These are phyloP conservation scores for Malus sylvestris DNA, from an alignment of 306 rosid species.

Conservation along the genomic window DNA sequence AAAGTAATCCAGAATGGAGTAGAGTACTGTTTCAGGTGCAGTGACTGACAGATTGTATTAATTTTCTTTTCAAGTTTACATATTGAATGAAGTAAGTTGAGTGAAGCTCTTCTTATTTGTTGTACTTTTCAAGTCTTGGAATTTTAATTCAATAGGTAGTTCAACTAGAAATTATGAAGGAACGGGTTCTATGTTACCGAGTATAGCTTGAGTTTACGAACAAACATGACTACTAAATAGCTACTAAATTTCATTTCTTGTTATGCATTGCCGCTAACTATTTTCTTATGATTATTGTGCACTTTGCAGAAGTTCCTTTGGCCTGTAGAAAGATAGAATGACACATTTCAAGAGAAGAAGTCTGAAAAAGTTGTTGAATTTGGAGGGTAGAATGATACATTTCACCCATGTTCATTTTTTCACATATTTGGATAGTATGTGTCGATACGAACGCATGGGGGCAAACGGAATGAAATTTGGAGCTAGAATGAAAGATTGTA, in stretches of 20 bases:
- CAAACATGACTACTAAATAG: not conserved
- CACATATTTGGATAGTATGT: too few relatives aligned
- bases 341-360: constrained; percentile 11
- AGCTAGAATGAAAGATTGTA: too few relatives aligned
- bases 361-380: constrained; percentile 15
- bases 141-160: not conserved
- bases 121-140: not conserved
- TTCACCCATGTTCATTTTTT: not conserved
- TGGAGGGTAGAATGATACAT: not conserved
- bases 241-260: not conserved
- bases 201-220: not conserved
- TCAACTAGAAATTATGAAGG: not conserved
- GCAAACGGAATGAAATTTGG: too few relatives aligned
- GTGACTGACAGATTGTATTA: not conserved
- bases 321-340: constrained; percentile 59
- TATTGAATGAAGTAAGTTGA: not conserved
- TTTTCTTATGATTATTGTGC: not conserved
- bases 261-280: not conserved
- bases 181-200: not conserved
- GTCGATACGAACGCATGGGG: too few relatives aligned
- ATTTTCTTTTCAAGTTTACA: not conserved
- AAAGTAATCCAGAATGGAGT: not conserved
- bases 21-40: not conserved
- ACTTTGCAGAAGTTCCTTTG: constrained; percentile 69
- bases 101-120: not conserved